Evolutionary conservation across 192 early-diverging fungal genomes (phyloP).

Genomic region (Kickxella alabastrina): DNA sequence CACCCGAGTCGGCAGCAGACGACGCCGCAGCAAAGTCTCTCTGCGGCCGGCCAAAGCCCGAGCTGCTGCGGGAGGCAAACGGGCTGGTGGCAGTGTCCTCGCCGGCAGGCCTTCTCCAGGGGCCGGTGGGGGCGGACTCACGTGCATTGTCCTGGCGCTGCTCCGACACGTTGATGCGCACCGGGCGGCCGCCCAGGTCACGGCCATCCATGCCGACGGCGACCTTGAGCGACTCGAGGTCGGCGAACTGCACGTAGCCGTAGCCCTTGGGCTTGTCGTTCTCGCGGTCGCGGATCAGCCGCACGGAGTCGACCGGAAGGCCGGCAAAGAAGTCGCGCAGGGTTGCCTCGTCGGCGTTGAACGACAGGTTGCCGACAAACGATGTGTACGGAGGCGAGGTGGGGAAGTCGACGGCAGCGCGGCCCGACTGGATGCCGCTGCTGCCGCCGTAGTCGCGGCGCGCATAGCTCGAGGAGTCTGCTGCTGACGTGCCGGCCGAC

Average conservation of each 20-base stretch:
- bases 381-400: conserved; percentile 85
- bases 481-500: conserved; percentile 6
- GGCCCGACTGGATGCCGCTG: conserved; percentile 18
- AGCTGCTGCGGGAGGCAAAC: conserved; percentile 34
- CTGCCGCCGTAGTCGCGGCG: conserved; percentile 14
- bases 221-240: conserved; percentile 72
- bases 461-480: conserved; percentile 21
- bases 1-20: background rate
- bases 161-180: conserved; percentile 89
- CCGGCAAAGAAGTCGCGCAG: conserved; percentile 70
- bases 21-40: background rate
- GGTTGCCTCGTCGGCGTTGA: conserved; percentile 72
- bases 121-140: conserved; percentile 7
- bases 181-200: conserved; percentile 60
- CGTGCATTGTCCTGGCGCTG: conserved; percentile 49
- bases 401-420: conserved; percentile 63
- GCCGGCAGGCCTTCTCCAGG: conserved; percentile 44
- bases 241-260: conserved; percentile 94
- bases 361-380: conserved; percentile 88
- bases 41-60: conserved; percentile 21
- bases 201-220: conserved; percentile 60
- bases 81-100: conserved; percentile 14
- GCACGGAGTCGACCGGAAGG: conserved; percentile 70
- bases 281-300: conserved; percentile 77
- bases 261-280: conserved; percentile 84